Conservation (phyloP, 495 filamentous ascomycete species). For the Aspergillus taichungensis region DNA sequence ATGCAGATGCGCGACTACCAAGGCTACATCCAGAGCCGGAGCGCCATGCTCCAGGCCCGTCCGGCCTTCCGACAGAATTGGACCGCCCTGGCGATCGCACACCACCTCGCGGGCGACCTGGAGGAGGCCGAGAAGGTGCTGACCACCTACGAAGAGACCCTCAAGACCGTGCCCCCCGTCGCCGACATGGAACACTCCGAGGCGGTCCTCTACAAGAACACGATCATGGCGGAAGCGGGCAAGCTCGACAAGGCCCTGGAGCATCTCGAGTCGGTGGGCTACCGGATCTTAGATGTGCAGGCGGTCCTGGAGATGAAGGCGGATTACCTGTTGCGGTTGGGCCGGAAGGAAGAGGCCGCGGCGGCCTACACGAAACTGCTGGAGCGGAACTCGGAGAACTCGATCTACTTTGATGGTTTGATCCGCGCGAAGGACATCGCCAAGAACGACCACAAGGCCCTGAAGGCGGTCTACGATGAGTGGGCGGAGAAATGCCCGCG, state of each 20-base stretch:
- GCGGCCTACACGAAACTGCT: constrained; percentile 72
- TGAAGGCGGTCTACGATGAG: constrained; percentile 68
- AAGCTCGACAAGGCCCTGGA: constrained; percentile 74
- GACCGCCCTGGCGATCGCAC: constrained; percentile 88
- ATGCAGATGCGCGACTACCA: constrained; percentile 94
- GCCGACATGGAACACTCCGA: constrained; percentile 92
- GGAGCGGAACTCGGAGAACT: constrained; percentile 80
- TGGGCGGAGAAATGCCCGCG: constrained; percentile 74
- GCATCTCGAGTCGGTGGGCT: constrained; percentile 68
- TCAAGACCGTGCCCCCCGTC: constrained; percentile 66
- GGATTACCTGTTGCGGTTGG: constrained; percentile 73
- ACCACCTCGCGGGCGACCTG: constrained; percentile 81
- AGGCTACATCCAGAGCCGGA: constrained; percentile 83
- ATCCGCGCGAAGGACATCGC: constrained; percentile 57
- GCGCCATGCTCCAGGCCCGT: constrained; percentile 71
- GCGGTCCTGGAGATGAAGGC: constrained; percentile 87
- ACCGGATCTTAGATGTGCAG: constrained; percentile 72
- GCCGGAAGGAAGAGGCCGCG: constrained; percentile 68
- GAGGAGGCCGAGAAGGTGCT: constrained; percentile 83
- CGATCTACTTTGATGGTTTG: constrained; percentile 75
- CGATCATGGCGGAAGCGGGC: constrained; percentile 80
- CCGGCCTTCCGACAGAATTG: constrained; percentile 81
- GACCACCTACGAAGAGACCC: constrained; percentile 82
- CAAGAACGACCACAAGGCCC: constrained; percentile 48
- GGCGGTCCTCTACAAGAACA: constrained; percentile 90